Base-by-base conservation (phyloP, 495 filamentous ascomycete species). In the Amphirosellinia nigrospora region DNA sequence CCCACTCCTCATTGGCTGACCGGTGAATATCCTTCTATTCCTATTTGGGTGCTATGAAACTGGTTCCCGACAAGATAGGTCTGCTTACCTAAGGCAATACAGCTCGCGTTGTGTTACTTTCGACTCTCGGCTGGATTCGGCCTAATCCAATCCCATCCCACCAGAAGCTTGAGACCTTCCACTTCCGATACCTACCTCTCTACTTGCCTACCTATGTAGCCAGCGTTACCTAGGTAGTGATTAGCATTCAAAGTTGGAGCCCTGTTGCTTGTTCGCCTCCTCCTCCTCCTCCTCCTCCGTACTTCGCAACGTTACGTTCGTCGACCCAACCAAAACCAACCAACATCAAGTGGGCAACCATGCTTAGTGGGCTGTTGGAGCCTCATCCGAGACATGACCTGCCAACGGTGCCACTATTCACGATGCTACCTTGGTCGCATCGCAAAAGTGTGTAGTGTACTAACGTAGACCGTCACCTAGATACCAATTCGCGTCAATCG, bases 241-340 rank as follows among this genome's bases (percentile, higher is more conserved):
- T 62, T 50, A 50, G 61, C 61, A 64, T 19, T 45, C 4, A 13
- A 30, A 64, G 39, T 39, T 3, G n/a, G 43, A 52, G 16, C 43
- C 62, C 45, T 21, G 55, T 13, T 34, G 28, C 56, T 39, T 38
- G 56, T n/a, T n/a, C n/a, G n/a, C n/a, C n/a, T n/a, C n/a, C n/a
- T n/a, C n/a, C n/a, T 26, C 6, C 13, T 52, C 30, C 43, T 55
- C 11, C 60, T 13, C 48, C 65, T 52, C 64, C 52, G 58, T 71
- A 74, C 71, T 73, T 70, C 76, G 76, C 74, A 78, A 78, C 76
- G 76, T 78, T 78, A 78, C 76, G 34, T 76, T 72, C 64, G 26
- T 50, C 65, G 46, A 67, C 34, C 32, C 23, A 38, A 48, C 46
- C 61, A 43, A 30, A 15, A 36, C 53, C 48, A 32, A 46, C 68